Evolutionary conservation across 768 basidiomycete species (phyloP), one percentile per base, ranked within the genome.

Genomic region (Boletus reticuloceps): DNA sequence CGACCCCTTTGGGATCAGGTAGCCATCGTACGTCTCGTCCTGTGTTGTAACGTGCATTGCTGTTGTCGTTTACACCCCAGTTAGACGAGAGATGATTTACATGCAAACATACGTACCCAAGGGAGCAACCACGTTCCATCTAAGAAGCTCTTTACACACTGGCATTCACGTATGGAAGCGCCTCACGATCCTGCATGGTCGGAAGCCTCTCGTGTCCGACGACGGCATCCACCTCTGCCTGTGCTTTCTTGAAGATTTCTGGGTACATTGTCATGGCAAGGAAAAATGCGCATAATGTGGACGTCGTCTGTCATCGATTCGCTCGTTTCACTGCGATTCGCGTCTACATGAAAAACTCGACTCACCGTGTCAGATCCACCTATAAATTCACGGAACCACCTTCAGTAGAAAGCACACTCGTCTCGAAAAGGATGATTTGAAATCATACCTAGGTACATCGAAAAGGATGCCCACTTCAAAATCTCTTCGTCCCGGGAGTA

Each of bases 1-100:
- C 1, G 55, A 39, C n/a, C 64, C 68, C 37, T 64, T 65, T 1
- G 68, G 60, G 6, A 69, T 69, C 2, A 61, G 11, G 36, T 64
- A 64, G 5, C 64, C 68, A 2, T 59, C 22, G 20, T 64, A 59
- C 32, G 50, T 32, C 19, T 51, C 27, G 19, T 70, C 62, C 34
- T 69, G 46, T 32, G 54, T 56, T 22, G 48, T 51, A 38, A 46
- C 47, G 17, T 61, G 63, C 41, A 43, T 39, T 6, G 10, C 54
- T 61, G 12, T 25, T 5, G 11, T 34, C 36, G 12, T 7, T 36
- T 12, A 17, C 3, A 16, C 16, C 3, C 36, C 7, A 2, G n/a
- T 54, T 17, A 48, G 20, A 42, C 17, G 2, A 20, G 25, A 42
- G 12, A 22, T 7, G 25, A 6, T 9, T 22, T 14, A 25, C 16